Evolutionary conservation across 768 basidiomycete species (phyloP), one percentile per base, ranked within the genome.

Genomic region (Leccinum imitatum): DNA sequence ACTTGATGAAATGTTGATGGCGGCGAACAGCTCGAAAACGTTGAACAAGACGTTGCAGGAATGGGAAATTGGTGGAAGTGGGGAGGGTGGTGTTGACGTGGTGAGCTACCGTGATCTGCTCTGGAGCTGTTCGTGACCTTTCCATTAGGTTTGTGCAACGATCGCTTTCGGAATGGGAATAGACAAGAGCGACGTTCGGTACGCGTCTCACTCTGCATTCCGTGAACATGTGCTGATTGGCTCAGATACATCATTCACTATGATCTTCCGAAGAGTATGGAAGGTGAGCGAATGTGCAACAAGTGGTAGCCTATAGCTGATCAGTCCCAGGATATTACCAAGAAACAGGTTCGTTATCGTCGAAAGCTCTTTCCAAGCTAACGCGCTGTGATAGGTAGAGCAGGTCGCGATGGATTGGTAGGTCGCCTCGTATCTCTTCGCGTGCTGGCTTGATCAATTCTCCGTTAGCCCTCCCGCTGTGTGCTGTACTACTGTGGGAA

Each of bases 131-230:
- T 48, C 46, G 58, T 35, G 14, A 23, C 19, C 9, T 31, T 35
- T 7, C n/a, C 56, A 8, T 41, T 15, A 89, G 87, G 87, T 90
- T 47, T 85, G 89, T 25, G 89, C 89, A 10, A 91, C 90, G 0
- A 83, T 93, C 53, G 91, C 91, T 5, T 94, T 93, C 65, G 92
- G 92, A 2, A 85, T 93, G 76, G 91, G 91, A 2, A 93, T 94
- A 50, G 91, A 94, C 69, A 93, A 93, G 75, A 77, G 82, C 19
- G 87, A 91, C 62, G 89, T 91, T 55, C 80, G 89, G 85, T 85
- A 68, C 21, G 73, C 47, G 6, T 33, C 37, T 31, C 14, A 3
- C 19, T 41, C n/a, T 35, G 3, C 50, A 39, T 46, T 48, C 25
- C 11, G 8, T 35, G 1, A 7, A 33, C 25, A n/a, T 50, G 41